Base-by-base conservation (phyloP, 139 green algal genomes). In the Picochlorum sp. region DNA sequence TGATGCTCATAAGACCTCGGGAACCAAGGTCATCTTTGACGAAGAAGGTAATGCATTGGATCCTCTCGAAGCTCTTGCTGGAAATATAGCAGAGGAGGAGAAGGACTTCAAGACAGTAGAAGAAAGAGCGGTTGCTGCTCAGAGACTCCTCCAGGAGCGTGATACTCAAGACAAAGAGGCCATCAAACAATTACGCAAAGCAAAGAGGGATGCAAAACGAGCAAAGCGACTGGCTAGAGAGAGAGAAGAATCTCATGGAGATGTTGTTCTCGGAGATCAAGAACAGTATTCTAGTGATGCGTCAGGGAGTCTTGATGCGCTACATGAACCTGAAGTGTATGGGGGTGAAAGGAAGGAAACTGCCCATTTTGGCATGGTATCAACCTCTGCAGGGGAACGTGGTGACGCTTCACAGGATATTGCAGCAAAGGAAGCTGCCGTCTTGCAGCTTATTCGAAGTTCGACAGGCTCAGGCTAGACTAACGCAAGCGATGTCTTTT, bases 11-110 rank as follows among this genome's bases (percentile, higher is more conserved):
- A 41, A n/a, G 30, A 58, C 55, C 33, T 65, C 33, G 22, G 76
- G 76, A 8, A 68, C 63, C 20, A 69, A 81, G 9, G 63, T 78
- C 14, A 81, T 94, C 20, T 93, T 94, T 73, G 85, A 90, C 28
- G 81, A 88, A 3, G 74, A 81, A 7, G 85, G 82, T 2, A 20
- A 72, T 36, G 74, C 70, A 1, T n/a, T 81, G 41, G 69, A 85
- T 33, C 75, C 85, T 8, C 67, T 90, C 24, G 77, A 59, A 20
- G 40, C 72, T 50, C 71, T 93, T 54, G 79, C 74, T 0, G 56
- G 20, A 41, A 22, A 26, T 31, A 7, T 36, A 10, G 12, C 29
- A 26, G 24, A 7, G 16, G 10, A 25, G 20, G 9, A 41, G 20
- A 22, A 37, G 2, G 26, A 25, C 4, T 28, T 39, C 16, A 7